phyloP scores from a whole-genome alignment of 257 asterid genomes.

The Nicotiana tomentosiformis region DNA sequence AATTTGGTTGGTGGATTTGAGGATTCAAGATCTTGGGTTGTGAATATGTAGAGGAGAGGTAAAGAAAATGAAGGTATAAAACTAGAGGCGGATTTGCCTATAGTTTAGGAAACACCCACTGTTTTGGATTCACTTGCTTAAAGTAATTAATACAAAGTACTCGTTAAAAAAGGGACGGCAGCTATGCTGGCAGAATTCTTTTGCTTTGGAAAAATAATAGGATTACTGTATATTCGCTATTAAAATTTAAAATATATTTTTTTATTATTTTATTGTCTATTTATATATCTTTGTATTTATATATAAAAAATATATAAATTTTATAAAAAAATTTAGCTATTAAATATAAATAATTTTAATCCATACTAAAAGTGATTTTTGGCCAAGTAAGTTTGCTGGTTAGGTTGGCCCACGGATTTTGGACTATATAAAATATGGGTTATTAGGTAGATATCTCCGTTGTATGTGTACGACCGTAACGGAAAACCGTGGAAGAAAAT shows the following conservation, averaged over 20 bases:
- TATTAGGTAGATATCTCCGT: not conserved
- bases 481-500: too few species aligned
- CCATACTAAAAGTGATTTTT: not conserved
- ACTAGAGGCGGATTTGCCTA: not conserved
- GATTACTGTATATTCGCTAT: too few species aligned
- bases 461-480: too few species aligned
- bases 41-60: not conserved
- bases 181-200: not conserved
- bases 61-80: not conserved
- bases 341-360: too few species aligned
- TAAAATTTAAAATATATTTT: too few species aligned
- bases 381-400: not conserved
- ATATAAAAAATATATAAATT: too few species aligned
- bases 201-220: not conserved
- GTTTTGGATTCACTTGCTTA: not conserved
- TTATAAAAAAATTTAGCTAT: too few species aligned
- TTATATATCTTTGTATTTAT: too few species aligned
- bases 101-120: not conserved
- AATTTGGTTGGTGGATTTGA: not conserved
- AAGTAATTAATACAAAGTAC: not conserved
- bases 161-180: not conserved
- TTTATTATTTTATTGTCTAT: too few species aligned
- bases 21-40: not conserved
- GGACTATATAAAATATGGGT: not conserved
- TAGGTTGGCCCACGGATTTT: not conserved